phyloP scores from a whole-genome alignment of 768 basidiomycete genomes.

The Cystofilobasidium ferigula region DNA sequence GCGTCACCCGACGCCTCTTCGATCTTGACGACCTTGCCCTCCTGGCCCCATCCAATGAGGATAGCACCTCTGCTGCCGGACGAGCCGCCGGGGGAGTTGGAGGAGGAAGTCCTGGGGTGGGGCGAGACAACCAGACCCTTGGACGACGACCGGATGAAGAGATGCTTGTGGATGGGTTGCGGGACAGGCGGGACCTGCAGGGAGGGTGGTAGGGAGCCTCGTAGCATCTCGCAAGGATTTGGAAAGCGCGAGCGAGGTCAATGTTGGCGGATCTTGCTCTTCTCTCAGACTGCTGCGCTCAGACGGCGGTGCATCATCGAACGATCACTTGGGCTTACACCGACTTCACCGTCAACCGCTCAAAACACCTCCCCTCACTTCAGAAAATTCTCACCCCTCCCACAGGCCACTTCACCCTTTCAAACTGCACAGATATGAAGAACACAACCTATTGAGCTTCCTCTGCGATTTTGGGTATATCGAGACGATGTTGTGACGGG shows the following conservation, averaged over 20 bases:
- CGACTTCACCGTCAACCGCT: too few species aligned
- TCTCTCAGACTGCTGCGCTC: background rate
- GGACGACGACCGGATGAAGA: background rate
- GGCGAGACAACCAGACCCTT: background rate
- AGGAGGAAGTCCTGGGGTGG: background rate
- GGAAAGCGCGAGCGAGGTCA: too few species aligned
- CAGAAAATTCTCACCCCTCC: too few species aligned
- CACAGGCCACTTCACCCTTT: too few species aligned
- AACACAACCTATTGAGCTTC: too few species aligned
- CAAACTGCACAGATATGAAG: too few species aligned
- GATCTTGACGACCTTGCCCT: slow-evolving; percentile 9
- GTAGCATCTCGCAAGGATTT: background rate
- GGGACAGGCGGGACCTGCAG: slow-evolving; percentile 15
- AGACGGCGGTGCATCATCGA: too few species aligned
- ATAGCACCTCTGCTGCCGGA: background rate
- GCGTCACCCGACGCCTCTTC: background rate
- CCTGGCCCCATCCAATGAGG: slow-evolving; percentile 13
- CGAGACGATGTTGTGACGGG: too few species aligned
- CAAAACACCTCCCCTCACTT: too few species aligned
- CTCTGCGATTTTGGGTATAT: too few species aligned
- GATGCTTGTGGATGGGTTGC: background rate
- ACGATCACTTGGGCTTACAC: too few species aligned
- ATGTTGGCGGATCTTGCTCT: background rate
- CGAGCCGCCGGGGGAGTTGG: too few species aligned
- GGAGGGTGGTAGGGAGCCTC: slow-evolving; percentile 29